These are phyloP conservation scores for Aspergillus neotritici DNA, from an alignment of 2,329 filamentous ascomycete species.

Conservation along the genomic window DNA sequence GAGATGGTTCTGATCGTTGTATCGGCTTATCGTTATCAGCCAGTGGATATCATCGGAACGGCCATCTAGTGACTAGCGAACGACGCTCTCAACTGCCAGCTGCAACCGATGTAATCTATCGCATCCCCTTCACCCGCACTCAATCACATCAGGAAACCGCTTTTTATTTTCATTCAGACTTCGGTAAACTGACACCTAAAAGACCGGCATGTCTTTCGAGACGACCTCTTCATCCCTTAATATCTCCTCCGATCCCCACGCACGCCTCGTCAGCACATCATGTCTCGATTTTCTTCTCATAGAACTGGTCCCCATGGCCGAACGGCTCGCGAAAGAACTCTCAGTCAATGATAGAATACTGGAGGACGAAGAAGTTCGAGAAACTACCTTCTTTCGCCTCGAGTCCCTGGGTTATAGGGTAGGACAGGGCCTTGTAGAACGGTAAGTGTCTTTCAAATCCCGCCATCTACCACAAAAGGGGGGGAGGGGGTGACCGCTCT, in stretches of 20 bases:
- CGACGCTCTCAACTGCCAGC: no score
- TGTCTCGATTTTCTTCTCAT: conserved; percentile 93
- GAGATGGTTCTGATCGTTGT: no score
- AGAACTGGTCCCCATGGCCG: conserved; percentile 90
- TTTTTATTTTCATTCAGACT: no score
- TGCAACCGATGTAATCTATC: no score
- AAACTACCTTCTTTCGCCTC: conserved; percentile 77
- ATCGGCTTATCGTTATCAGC: no score
- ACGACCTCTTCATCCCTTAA: conserved; percentile 63
- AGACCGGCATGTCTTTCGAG: conserved; percentile 63
- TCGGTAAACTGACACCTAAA: no score
- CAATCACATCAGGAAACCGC: no score
- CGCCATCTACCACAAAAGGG: background rate
- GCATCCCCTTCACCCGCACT: no score
- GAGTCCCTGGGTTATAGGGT: conserved; percentile 86
- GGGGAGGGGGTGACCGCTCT: background rate
- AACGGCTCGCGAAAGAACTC: conserved; percentile 73
- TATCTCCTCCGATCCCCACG: conserved; percentile 61
- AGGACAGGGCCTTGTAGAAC: conserved; percentile 83
- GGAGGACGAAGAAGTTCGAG: conserved; percentile 66
- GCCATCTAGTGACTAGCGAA: no score
- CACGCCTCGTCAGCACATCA: conserved; percentile 72
- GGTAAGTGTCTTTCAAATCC: conserved; percentile 46
- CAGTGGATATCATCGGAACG: no score
- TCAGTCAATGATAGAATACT: conserved; percentile 23